Evolutionary conservation across 768 basidiomycete genomes (phyloP).

Genomic region (Mycena sanguinolenta): DNA sequence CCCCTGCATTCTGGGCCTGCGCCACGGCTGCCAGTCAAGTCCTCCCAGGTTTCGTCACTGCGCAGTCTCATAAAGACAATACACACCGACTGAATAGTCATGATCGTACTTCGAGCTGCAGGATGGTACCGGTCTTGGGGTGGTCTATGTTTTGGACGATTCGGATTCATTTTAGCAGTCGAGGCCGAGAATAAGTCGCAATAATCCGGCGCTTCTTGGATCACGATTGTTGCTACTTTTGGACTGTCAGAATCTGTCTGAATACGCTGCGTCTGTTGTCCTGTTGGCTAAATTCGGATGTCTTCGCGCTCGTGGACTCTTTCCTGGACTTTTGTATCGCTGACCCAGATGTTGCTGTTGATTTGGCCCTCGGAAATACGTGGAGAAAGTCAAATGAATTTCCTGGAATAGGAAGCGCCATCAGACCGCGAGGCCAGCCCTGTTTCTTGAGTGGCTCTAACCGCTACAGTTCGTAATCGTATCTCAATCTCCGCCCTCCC

Average conservation of each 20-base stretch:
- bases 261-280: neutral
- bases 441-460: constrained; percentile 4
- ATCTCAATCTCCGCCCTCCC: constrained; percentile 1
- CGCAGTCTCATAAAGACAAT: neutral
- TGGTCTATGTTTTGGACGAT: neutral
- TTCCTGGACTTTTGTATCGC: too few species aligned
- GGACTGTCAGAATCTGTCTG: constrained; percentile 8
- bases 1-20: too few species aligned
- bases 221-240: neutral
- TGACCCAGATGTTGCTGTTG: neutral
- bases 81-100: neutral
- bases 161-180: too few species aligned
- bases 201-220: neutral
- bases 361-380: neutral
- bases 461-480: neutral
- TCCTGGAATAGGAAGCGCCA: constrained; percentile 1
- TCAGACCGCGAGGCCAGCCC: neutral
- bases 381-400: neutral
- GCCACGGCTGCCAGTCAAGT: neutral
- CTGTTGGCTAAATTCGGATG: neutral
- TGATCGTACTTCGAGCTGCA: neutral
- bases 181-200: neutral
- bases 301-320: neutral
- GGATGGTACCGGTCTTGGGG: too few species aligned
- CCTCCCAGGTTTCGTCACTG: neutral